Conservation (phyloP, 2,329 filamentous ascomycete genomes). For the Huntiella decipiens region DNA sequence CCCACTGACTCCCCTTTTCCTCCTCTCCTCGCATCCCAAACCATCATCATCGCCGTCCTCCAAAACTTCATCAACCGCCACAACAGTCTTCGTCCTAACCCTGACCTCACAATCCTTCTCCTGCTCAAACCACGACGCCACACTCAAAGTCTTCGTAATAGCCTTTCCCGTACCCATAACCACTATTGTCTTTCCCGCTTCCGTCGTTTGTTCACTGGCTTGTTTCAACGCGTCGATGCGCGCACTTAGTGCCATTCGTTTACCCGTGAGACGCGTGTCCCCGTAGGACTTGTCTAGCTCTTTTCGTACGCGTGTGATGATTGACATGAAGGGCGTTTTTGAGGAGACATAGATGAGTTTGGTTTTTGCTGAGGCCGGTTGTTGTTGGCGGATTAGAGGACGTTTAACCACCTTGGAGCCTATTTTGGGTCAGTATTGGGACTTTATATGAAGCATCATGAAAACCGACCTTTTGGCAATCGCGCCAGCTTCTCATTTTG, state of each 20-base stretch:
- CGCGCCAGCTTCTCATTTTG: constrained; percentile 19
- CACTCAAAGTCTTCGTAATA: constrained; percentile 40
- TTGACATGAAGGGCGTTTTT: constrained; percentile 47
- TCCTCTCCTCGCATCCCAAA: constrained; percentile 19
- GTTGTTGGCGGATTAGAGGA: constrained; percentile 23
- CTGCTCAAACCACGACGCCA: constrained; percentile 40
- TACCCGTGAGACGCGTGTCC: constrained; percentile 13
- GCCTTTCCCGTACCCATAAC: constrained; percentile 48
- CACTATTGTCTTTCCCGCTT: constrained; percentile 25
- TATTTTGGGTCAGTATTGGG: constrained; percentile 14
- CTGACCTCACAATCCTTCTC: constrained; percentile 26
- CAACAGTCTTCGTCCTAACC: constrained; percentile 42
- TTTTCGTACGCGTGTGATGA: constrained; percentile 44
- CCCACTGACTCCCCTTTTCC: constrained; percentile 30
- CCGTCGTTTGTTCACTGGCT: constrained; percentile 7
- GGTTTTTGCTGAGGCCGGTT: constrained; percentile 24
- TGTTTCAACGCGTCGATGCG: constrained; percentile 22
- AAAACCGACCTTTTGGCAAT: constrained; percentile 18
- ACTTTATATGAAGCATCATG: background rate
- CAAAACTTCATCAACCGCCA: constrained; percentile 49
- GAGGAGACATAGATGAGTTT: constrained; percentile 45
- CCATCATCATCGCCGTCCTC: constrained; percentile 19
- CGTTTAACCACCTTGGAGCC: constrained; percentile 31
- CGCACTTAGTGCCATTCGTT: constrained; percentile 25
- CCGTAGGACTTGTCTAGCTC: constrained; percentile 34